These are phyloP conservation scores for Zymoseptoria tritici DNA, from an alignment of 2,329 filamentous ascomycete genomes.

Conservation along the genomic window DNA sequence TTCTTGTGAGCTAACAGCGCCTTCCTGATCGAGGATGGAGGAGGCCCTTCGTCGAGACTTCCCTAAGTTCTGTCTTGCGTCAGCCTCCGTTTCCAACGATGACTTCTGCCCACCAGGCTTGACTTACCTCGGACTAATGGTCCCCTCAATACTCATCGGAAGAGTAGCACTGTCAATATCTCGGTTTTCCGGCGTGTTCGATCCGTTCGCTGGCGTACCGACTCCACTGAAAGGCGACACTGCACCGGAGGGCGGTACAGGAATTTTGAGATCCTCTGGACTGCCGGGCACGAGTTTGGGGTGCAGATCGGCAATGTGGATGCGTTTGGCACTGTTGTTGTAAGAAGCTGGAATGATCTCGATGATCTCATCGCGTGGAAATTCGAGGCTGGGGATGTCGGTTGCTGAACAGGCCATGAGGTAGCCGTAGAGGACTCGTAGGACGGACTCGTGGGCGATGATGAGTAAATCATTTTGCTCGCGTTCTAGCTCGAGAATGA, in stretches of 20 bases:
- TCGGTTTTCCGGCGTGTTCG: background rate
- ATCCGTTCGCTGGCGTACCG: conserved; percentile 26
- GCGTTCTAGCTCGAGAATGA: conserved; percentile 92
- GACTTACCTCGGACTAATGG: background rate
- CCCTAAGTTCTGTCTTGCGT: background rate
- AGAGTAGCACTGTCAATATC: background rate
- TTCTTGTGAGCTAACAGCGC: background rate
- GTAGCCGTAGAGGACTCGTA: conserved; percentile 93
- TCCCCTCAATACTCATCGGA: background rate
- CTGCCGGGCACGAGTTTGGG: conserved; percentile 64
- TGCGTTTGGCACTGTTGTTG: conserved; percentile 88
- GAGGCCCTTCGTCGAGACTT: background rate
- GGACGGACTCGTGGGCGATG: conserved; percentile 95
- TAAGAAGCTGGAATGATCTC: conserved; percentile 98
- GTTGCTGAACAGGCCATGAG: conserved; percentile 96
- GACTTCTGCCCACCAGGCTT: background rate
- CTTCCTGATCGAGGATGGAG: background rate
- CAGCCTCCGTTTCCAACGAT: background rate
- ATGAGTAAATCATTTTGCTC: conserved; percentile 97
- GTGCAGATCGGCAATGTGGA: conserved; percentile 68
- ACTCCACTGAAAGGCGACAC: conserved; percentile 38
- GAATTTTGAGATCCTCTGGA: conserved; percentile 73
- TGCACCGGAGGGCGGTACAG: conserved; percentile 48
- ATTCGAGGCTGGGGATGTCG: conserved; percentile 87
- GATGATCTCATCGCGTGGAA: conserved; percentile 94